These are phyloP conservation scores for Aureococcus anophagefferens DNA, from an alignment of 108 stramenopile species.

Conservation along the genomic window DNA sequence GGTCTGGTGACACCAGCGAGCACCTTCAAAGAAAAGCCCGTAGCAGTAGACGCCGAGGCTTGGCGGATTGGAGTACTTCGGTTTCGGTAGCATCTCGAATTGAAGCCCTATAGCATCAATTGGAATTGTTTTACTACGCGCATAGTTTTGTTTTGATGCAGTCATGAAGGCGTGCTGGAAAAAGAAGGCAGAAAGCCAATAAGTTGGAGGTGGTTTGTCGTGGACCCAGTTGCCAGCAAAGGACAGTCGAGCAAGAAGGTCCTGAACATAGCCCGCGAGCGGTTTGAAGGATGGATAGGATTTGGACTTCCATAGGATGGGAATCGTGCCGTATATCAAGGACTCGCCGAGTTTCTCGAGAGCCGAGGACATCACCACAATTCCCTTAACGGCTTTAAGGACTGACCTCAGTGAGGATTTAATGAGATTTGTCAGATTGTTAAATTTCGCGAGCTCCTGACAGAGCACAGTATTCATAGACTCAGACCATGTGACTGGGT, in stretches of 20 bases:
- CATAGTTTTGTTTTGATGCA: conserved; percentile 48
- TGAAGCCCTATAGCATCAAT: conserved; percentile 50
- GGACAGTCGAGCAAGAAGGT: conserved; percentile 31
- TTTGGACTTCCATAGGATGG: conserved; percentile 3
- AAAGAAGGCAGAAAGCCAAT: conserved; percentile 54
- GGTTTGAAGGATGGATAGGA: conserved; percentile 48
- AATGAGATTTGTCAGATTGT: conserved; percentile 17
- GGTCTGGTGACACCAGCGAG: conserved; percentile 35
- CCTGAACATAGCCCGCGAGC: conserved; percentile 38
- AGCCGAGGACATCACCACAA: conserved; percentile 45
- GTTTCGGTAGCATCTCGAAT: conserved; percentile 25
- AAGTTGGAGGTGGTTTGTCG: conserved; percentile 27
- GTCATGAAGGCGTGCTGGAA: conserved; percentile 60
- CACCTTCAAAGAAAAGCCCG: conserved; percentile 53
- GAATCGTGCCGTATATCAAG: conserved; percentile 45
- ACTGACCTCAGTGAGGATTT: conserved; percentile 24
- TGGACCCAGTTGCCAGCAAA: conserved; percentile 45
- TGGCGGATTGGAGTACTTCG: conserved; percentile 4
- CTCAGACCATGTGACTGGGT: conserved; percentile 47
- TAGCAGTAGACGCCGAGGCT: conserved; percentile 42
- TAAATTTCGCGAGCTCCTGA: conserved; percentile 55
- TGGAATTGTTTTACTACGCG: conserved; percentile 43
- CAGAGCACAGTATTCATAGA: conserved; percentile 57
- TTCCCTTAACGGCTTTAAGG: conserved; percentile 46
- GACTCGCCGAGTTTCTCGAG: conserved; percentile 43